phyloP scores from a whole-genome alignment of 2,329 filamentous ascomycete genomes.

The Fusarium burgessii region DNA sequence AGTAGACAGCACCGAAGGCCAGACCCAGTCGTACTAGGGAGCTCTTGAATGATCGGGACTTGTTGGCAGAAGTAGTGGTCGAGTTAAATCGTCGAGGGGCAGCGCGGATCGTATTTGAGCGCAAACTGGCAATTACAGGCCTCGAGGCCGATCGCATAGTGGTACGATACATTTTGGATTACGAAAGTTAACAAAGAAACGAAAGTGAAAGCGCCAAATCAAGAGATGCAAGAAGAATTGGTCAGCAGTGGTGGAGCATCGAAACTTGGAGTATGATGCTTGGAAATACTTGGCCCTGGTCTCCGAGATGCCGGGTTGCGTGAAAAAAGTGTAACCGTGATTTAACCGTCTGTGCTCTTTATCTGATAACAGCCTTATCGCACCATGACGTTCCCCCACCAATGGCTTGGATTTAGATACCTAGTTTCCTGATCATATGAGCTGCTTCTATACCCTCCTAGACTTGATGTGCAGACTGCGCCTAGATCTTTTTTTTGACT shows the following conservation, averaged over 20 bases:
- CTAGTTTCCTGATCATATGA: slow-evolving; percentile 19
- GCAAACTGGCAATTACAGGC: slow-evolving; percentile 57
- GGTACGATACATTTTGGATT: slow-evolving; percentile 63
- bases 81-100: slow-evolving; percentile 65
- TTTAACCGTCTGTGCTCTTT: slow-evolving; percentile 34
- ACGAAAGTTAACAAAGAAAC: slow-evolving; percentile 4
- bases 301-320: slow-evolving; percentile 27
- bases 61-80: slow-evolving; percentile 66
- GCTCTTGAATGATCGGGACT: slow-evolving; percentile 85
- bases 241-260: slow-evolving; percentile 41
- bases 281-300: slow-evolving; percentile 19
- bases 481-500: slow-evolving; percentile 22
- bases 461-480: neutral
- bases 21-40: slow-evolving; percentile 78
- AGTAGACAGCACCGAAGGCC: slow-evolving; percentile 84
- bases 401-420: neutral
- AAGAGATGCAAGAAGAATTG: slow-evolving; percentile 36
- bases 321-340: slow-evolving; percentile 35
- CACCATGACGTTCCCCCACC: slow-evolving; percentile 36
- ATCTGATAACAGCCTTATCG: slow-evolving; percentile 38
- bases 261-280: slow-evolving; percentile 31
- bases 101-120: slow-evolving; percentile 54
- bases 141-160: slow-evolving; percentile 62
- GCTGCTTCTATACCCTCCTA: slow-evolving; percentile 1
- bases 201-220: slow-evolving; percentile 13